A percentile compares a stretch with the other conserved stretches of the same genome.
phyloP scores from a whole-genome alignment of 257 asterid species.

The Primulina tabacum region DNA sequence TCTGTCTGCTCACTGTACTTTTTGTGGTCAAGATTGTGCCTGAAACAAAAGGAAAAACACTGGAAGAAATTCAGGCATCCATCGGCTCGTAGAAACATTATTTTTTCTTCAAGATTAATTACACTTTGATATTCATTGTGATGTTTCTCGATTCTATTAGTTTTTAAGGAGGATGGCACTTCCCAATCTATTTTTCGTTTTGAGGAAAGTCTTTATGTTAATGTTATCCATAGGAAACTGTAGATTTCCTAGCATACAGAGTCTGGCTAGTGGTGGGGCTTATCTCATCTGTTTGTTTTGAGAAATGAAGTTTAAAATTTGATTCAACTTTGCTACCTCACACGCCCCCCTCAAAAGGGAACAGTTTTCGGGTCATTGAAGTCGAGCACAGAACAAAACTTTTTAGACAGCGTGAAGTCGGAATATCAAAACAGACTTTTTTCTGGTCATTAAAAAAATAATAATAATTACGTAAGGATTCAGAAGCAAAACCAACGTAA shows the following conservation, averaged over 20 bases:
- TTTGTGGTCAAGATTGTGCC: constrained; percentile 74
- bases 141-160: too few relatives aligned
- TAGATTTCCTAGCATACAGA: too few relatives aligned
- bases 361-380: too few relatives aligned
- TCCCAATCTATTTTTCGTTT: too few relatives aligned
- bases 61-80: constrained; percentile 76
- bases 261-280: too few relatives aligned
- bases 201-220: too few relatives aligned
- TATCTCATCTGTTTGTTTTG: too few relatives aligned
- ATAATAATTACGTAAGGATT: too few relatives aligned
- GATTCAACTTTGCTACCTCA: background rate
- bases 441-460: background rate
- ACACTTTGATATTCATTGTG: background rate
- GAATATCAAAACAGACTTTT: background rate
- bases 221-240: too few relatives aligned
- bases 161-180: too few relatives aligned
- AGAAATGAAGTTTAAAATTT: background rate
- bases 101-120: background rate
- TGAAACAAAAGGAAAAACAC: constrained; percentile 82
- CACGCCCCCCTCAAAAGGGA: background rate
- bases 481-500: too few relatives aligned
- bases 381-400: too few relatives aligned
- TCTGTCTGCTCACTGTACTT: constrained; percentile 43
- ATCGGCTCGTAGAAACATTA: constrained; percentile 36
- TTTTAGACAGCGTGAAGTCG: background rate